Evolutionary conservation across 352 stramenopile genomes (phyloP), one percentile per base, ranked within the genome.

Genomic region (Globisporangium radiosum): DNA sequence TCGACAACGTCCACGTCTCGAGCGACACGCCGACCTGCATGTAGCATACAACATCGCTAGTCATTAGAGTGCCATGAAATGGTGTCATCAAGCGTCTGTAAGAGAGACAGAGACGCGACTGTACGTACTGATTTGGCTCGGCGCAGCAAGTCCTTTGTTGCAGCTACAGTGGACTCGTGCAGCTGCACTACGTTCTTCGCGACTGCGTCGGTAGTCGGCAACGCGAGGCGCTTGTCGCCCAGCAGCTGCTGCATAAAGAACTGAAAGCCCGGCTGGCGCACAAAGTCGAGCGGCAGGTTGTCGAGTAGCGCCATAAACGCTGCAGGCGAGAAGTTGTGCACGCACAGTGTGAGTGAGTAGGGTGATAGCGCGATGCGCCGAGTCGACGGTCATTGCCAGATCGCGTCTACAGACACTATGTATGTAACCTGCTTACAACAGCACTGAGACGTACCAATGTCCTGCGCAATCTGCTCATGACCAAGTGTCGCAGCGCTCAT

Each of bases 251-350:
- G 69, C 52, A 87, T 63, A 11, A 92, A 71, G 62, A 90, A 88
- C 57, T 88, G 73, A 62, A 92, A 81, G 2, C 83, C 83, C 3
- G 77, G 74, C 38, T 79, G 79, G 2, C 58, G 63, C 5, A 81
- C 68, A 50, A 87, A 87, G 53, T 82, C 67, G 8, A 90, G 62
- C 0, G 81, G 81, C 49, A 92, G 43, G 59, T 92, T 92, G 59
- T 92, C 83, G 53, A 86, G 73, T 8, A 90, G 59, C 4, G 80
- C 76, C 73, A 85, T 85, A 5, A 92, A 63, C 33, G 78, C 81
- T 79, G n/a, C 37, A n/a, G 3, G 7, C 2, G 10, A 7, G 11
- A 8, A 33, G 25, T 33, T 33, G 25, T 33, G 25, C 25, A 33
- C 25, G 25, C 25, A 33, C 25, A 33, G 25, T 33, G 1, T 33